Evolutionary conservation across 2,329 filamentous ascomycete species (phyloP).

Genomic region (Alternaria atra): DNA sequence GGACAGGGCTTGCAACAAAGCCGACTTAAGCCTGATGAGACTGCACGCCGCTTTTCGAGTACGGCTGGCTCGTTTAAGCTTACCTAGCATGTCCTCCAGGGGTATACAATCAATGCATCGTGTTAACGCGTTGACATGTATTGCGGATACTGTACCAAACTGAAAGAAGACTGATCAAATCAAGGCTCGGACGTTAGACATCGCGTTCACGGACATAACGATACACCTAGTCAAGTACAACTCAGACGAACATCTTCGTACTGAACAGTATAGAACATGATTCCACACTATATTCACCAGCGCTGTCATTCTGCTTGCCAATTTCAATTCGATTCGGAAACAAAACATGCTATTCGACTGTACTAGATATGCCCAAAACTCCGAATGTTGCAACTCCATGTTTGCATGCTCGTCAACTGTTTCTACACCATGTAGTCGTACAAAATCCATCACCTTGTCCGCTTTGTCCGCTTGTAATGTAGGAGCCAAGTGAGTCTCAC

Average conservation of each 20-base stretch:
- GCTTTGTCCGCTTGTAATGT: not conserved
- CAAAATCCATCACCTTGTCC: slow-evolving; percentile 21
- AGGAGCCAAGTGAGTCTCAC: not conserved
- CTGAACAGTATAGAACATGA: not conserved
- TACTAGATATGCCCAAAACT: slow-evolving; percentile 21
- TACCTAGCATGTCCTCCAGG: not conserved
- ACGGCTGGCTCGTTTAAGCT: not conserved
- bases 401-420: slow-evolving; percentile 32
- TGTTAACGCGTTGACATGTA: not conserved
- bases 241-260: not conserved
- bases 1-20: slow-evolving; percentile 25
- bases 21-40: slow-evolving; percentile 15
- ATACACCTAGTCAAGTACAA: not conserved
- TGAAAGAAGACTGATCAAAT: not conserved
- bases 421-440: slow-evolving; percentile 43
- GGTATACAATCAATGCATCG: not conserved
- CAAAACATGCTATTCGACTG: not conserved
- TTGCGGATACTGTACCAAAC: not conserved
- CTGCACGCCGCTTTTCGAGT: not conserved
- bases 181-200: not conserved
- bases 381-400: slow-evolving; percentile 23
- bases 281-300: not conserved
- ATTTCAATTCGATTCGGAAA: not conserved
- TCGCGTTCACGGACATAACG: not conserved
- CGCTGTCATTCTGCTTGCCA: slow-evolving; percentile 3